Base-by-base conservation (phyloP, 1,284 basidiomycete genomes). In the Malassezia cuniculi region DNA sequence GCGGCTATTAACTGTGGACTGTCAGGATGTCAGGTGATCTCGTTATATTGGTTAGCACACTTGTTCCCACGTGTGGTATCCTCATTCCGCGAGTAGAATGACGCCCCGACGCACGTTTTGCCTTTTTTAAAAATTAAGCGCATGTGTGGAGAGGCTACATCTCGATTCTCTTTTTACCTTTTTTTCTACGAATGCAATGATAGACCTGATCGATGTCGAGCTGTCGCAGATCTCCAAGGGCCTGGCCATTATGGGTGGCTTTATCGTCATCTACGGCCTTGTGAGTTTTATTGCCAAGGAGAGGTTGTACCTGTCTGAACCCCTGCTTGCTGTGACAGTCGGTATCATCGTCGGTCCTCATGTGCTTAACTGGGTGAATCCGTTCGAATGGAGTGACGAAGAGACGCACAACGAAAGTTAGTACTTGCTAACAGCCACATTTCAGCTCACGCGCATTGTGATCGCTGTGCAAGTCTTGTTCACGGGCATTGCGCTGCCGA, bases 401-500 rank as follows among this genome's bases (percentile, higher is more conserved):
- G 46, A 51, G n/a, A 50, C 48, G 29, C 48, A 47, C 19, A 49
- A 59, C 41, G 49, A 60, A n/a, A 11, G 22, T 24, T 24, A 11
- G 22, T 11, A 24, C 6, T 24, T 24, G 22, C 22, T 24, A 11
- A 11, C 22, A 21, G 44, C 70, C 25, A 70, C 69, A 4, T 71
- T 68, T 38, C 59, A 70, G 30, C 41, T 71, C 35, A 56, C 55
- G 2, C 61, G 69, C 9, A 36, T 71, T 15, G 60, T 70, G 25
- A 48, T 66, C 5, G 62, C 59, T 17, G 54, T 63, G 17, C 62
- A 66, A 37, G 62, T 66, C 18, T 56, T 71, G 26, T 70, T 71
- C 38, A 65, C 64, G 4, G 70, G 70, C 10, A 70, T 71, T 39
- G 50, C 57, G 14, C 46, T 71, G 4, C 70, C 69, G 0, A 57